These are phyloP conservation scores for Neurospora sublineolata DNA, from an alignment of 495 filamentous ascomycete species.

Conservation along the genomic window DNA sequence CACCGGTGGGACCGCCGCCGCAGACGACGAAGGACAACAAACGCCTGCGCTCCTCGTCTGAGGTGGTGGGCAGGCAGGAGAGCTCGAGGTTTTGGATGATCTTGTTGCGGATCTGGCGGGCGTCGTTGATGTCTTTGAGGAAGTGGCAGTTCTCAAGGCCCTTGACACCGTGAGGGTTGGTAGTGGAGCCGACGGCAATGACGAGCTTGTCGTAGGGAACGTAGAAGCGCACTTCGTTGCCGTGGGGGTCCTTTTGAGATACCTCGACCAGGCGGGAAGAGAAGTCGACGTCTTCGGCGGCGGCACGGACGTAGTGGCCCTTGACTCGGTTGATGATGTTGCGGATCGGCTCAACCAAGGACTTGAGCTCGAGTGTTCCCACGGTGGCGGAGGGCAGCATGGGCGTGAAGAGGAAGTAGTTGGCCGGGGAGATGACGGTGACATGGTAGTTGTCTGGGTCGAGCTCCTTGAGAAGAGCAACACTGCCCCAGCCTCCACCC, in stretches of 20 bases:
- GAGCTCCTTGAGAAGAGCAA: constrained; percentile 82
- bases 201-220: constrained; percentile 98
- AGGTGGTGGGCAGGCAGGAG: constrained; percentile 85
- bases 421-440: constrained; percentile 84
- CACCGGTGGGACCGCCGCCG: constrained; percentile 92
- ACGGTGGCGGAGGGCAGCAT: constrained; percentile 97
- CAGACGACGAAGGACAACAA: constrained; percentile 89
- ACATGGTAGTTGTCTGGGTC: constrained; percentile 87
- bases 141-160: constrained; percentile 91
- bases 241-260: constrained; percentile 56
- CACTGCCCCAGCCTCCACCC: constrained; percentile 90
- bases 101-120: constrained; percentile 73
- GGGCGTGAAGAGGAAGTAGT: constrained; percentile 96
- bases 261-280: constrained; percentile 84
- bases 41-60: constrained; percentile 76
- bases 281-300: constrained; percentile 81
- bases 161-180: constrained; percentile 92
- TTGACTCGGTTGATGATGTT: constrained; percentile 63
- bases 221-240: constrained; percentile 71
- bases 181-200: constrained; percentile 80
- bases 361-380: constrained; percentile 82
- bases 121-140: constrained; percentile 87
- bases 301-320: constrained; percentile 83
- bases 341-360: constrained; percentile 84
- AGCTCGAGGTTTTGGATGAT: constrained; percentile 88